These are phyloP conservation scores for Aspergillus affinis DNA, from an alignment of 495 filamentous ascomycete genomes.

Conservation along the genomic window DNA sequence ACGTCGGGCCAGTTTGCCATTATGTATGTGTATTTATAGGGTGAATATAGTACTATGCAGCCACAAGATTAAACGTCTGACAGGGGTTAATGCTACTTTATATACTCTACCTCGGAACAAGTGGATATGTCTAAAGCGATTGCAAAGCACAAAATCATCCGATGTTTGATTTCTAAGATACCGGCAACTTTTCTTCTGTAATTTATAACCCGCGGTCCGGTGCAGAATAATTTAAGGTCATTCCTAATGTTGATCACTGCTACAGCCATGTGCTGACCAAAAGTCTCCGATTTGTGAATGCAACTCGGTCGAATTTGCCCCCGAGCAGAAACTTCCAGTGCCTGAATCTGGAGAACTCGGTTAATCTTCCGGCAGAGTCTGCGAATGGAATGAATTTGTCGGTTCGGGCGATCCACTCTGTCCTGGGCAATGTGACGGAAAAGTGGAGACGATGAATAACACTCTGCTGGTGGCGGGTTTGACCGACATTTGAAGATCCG, in stretches of 20 bases:
- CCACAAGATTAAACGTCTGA: not conserved
- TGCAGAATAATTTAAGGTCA: not conserved
- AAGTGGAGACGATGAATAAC: not conserved
- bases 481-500: not conserved
- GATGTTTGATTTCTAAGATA: not conserved
- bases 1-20: constrained; percentile 27
- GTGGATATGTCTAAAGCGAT: not conserved
- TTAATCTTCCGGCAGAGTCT: not conserved
- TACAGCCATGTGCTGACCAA: not conserved
- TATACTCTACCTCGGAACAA: not conserved
- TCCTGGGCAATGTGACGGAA: not conserved
- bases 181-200: not conserved
- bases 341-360: not conserved
- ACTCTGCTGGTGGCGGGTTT: not conserved
- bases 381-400: not conserved
- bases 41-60: not conserved
- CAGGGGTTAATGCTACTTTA: not conserved
- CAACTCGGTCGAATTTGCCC: not conserved
- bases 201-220: not conserved
- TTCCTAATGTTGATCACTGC: not conserved
- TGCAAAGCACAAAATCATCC: not conserved
- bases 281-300: not conserved
- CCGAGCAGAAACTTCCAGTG: not conserved
- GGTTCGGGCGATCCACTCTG: not conserved
- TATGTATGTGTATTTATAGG: not conserved